Evolutionary conservation across 441 rosid genomes (phyloP), one percentile per base, ranked within the genome.

Genomic region (Erodium trifolium): DNA sequence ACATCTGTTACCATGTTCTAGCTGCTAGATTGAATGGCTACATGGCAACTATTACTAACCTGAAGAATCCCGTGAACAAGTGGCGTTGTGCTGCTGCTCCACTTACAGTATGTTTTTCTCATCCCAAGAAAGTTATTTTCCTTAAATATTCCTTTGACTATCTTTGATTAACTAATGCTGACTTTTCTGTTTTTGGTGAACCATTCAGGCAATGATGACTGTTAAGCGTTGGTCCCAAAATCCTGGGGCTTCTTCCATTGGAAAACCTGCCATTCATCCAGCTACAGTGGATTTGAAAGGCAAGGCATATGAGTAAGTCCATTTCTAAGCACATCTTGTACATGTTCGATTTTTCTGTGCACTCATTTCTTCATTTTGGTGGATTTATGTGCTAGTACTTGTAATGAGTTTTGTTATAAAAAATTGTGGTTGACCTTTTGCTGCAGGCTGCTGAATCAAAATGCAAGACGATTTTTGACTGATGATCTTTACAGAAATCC

Each of bases 31-130:
- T 92, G 80, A 95, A 90, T 70, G 99, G 99, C 67, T 95, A 90
- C 90, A 83, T 95, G 98, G 95, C 99, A 70, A 90, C 99, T 47
- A 71, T 89, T n/a, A 92, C 96, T 69, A 95, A 95, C 81, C 75
- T 95, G 47, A 95, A 92, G 80, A 86, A 85, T 81, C 99, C 92
- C 70, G 86, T 80, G 67, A 95, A 92, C 85, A 95, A 90, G 82
- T 95, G 99, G 99, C 83, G 83, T 0, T 92, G 99, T 79, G 96
- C 93, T 72, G 98, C 99, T 76, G 96, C 99, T 81, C 97, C 99
- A 71, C 78, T 92, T 72, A 79, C 98, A 70, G 99, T 92, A 84
- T 66, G 73, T 82, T 83, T 80, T 73, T 47, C 53, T 47, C 51
- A 11, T 45, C 53, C 14, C 13, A 47, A 11, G 13, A 47, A 47